Evolutionary conservation across 2,329 filamentous ascomycete genomes (phyloP), one percentile per base, ranked within the genome.

Genomic region (Alternaria alternata): DNA sequence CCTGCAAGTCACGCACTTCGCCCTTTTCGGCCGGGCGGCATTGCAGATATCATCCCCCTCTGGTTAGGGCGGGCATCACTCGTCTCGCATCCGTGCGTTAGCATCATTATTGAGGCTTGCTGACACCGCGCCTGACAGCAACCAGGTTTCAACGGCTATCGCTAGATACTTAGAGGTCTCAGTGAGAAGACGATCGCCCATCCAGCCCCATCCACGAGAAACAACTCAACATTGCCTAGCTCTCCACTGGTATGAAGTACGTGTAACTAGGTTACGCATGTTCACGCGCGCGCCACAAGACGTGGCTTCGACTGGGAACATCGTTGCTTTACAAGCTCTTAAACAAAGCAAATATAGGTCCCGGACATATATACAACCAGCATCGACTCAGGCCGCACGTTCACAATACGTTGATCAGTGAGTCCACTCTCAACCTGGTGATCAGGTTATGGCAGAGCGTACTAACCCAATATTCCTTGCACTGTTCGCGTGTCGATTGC

Each of bases 251-350:
- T 8, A 22, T 34, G 5, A 22, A 16, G 34, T 24, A 28, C 24
- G 14, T 28, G 52, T 52, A 41, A 49, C 53, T 54, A 55, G 46
- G 30, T 34, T 49, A 48, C 57, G 61, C 26, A 53, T 43, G 54
- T 44, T 49, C 26, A 51, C 28, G 24, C 43, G 51, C 26, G 9
- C 54, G 46, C 56, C 54, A 53, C 49, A 56, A 30, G 36, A 24
- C 55, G 54, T 32, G 20, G 14, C 53, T 41, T 32, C 11, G 41
- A 56, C 64, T 54, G 43, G 66, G 65, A 59, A 41, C 51, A 66
- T 57, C 59, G 66, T 56, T 69, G 66, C 57, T 64, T 42, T 8
- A 24, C 53, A 59, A 58, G 57, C 54, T 54, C 64, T 65, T 67
- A 66, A 62, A 30, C 51, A 43, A 51, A 58, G 59, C 63, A 57